Conservation (phyloP, 2,329 filamentous ascomycete species). For the Cordyceps cicadae region DNA sequence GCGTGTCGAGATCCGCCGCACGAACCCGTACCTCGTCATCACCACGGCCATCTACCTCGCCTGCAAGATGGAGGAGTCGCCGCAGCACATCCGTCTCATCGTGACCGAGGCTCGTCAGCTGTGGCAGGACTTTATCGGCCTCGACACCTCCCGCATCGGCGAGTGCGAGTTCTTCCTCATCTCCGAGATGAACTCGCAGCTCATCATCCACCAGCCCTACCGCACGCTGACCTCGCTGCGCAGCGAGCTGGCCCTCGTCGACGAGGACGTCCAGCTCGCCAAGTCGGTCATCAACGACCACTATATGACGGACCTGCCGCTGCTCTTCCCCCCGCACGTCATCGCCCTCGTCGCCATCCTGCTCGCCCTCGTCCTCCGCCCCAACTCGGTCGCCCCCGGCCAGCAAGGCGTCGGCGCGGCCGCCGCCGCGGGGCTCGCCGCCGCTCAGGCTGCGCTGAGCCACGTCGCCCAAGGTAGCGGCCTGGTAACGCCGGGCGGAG, state of each 20-base stretch:
- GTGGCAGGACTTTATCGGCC: constrained; percentile 70
- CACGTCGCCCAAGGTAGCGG: constrained; percentile 31
- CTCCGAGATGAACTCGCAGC: constrained; percentile 79
- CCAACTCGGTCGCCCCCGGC: constrained; percentile 29
- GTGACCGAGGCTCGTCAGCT: constrained; percentile 76
- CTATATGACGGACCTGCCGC: constrained; percentile 83
- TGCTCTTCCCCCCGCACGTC: constrained; percentile 77
- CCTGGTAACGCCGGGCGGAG: neutral
- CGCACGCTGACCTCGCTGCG: constrained; percentile 68
- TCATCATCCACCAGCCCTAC: constrained; percentile 88
- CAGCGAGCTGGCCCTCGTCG: constrained; percentile 59
- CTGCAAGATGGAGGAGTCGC: constrained; percentile 96
- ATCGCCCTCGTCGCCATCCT: constrained; percentile 83
- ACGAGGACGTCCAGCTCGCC: constrained; percentile 70
- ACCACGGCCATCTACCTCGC: constrained; percentile 92
- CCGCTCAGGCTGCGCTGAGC: constrained; percentile 40
- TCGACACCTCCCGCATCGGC: constrained; percentile 75
- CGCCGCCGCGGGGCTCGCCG: constrained; percentile 36
- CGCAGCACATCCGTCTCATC: constrained; percentile 89
- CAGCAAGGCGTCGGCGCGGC: constrained; percentile 23
- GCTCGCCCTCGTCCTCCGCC: constrained; percentile 73
- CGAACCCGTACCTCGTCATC: constrained; percentile 86
- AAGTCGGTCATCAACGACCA: constrained; percentile 85
- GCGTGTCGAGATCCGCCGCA: constrained; percentile 81
- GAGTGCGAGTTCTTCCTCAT: constrained; percentile 93